These are phyloP conservation scores for Nephelium lappaceum DNA, from an alignment of 345 rosid species.

Conservation along the genomic window DNA sequence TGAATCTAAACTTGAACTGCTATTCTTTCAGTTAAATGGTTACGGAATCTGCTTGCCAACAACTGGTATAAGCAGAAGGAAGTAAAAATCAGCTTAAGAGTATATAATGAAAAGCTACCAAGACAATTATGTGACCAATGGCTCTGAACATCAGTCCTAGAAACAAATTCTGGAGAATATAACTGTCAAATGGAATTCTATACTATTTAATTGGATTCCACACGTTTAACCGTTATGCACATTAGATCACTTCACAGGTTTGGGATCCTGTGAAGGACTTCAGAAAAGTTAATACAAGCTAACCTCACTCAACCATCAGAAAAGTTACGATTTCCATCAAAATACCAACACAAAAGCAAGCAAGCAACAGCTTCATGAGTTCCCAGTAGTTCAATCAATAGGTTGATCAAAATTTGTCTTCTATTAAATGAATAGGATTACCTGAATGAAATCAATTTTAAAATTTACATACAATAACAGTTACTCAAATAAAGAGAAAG, in stretches of 20 bases:
- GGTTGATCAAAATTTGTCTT: neutral
- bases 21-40: too few species aligned
- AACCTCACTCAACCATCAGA: neutral
- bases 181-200: too few species aligned
- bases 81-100: neutral
- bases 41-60: too few species aligned
- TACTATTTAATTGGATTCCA: too few species aligned
- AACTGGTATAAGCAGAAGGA: neutral
- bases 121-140: neutral
- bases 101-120: neutral
- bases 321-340: neutral
- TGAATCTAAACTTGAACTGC: too few species aligned
- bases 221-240: too few species aligned
- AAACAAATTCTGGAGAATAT: too few species aligned
- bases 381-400: neutral
- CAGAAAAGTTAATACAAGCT: too few species aligned
- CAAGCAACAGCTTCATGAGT: neutral
- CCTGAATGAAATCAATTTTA: neutral
- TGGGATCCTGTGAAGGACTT: too few species aligned
- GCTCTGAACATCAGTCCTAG: neutral
- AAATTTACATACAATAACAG: neutral
- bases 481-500: neutral
- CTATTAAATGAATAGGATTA: neutral
- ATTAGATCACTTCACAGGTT: too few species aligned
- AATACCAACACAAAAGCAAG: neutral